These are phyloP conservation scores for Fraxinus paxiana DNA, from an alignment of 305 asterid genomes.

Conservation along the genomic window DNA sequence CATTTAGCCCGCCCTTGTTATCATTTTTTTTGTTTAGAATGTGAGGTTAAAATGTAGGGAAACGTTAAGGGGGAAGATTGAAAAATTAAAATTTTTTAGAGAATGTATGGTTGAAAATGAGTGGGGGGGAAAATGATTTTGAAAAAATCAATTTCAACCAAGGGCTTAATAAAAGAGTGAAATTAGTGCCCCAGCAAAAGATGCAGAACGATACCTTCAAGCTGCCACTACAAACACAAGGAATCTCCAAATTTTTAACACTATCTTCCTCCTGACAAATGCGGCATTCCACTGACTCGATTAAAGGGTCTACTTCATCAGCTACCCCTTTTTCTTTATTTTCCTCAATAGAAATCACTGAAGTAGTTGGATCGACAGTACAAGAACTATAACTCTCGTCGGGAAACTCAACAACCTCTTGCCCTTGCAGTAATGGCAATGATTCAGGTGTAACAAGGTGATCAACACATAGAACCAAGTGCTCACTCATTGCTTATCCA, in stretches of 20 bases:
- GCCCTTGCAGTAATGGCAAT: slow-evolving; percentile 24
- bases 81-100: neutral
- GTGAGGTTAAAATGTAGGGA: neutral
- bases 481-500: slow-evolving; percentile 40
- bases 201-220: slow-evolving; percentile 31
- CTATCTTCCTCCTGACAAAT: slow-evolving; percentile 55
- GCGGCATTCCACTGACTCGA: slow-evolving; percentile 48
- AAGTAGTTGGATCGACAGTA: slow-evolving; percentile 22
- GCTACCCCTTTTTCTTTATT: slow-evolving; percentile 15
- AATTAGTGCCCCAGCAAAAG: neutral
- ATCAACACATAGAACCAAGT: slow-evolving; percentile 35
- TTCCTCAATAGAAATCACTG: slow-evolving; percentile 28
- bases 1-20: neutral
- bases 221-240: slow-evolving; percentile 53
- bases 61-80: neutral
- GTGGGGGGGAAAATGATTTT: neutral
- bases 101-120: neutral
- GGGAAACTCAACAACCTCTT: slow-evolving; percentile 24
- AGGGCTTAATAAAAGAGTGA: neutral
- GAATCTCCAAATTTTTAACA: slow-evolving; percentile 38
- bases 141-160: neutral
- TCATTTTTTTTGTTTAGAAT: neutral
- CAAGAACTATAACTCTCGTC: slow-evolving; percentile 23
- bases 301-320: slow-evolving; percentile 40
- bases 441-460: slow-evolving; percentile 25